These are phyloP conservation scores for Penicillium goetzii DNA, from an alignment of 495 filamentous ascomycete species.

Conservation along the genomic window DNA sequence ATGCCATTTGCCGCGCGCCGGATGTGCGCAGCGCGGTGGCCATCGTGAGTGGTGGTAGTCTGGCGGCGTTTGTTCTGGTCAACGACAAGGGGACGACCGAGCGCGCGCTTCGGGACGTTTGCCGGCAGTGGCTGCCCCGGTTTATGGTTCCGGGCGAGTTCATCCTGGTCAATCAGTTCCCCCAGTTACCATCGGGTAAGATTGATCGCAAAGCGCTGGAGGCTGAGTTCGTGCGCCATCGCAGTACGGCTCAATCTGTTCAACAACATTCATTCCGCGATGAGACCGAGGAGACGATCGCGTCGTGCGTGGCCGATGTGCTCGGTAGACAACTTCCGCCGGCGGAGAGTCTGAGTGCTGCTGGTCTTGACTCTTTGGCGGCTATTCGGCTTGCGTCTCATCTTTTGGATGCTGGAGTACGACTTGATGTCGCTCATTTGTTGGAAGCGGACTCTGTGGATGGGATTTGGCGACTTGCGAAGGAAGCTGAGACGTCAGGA, in stretches of 20 bases:
- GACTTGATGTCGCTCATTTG: constrained; percentile 57
- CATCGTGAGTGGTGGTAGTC: constrained; percentile 58
- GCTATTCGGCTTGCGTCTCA: constrained; percentile 68
- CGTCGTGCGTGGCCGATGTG: constrained; percentile 47
- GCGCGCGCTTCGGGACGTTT: constrained; percentile 56
- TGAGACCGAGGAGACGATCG: constrained; percentile 50
- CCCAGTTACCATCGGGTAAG: constrained; percentile 77
- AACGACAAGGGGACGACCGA: constrained; percentile 33
- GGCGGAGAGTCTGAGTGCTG: constrained; percentile 50
- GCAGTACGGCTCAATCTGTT: constrained; percentile 24
- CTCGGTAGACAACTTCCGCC: constrained; percentile 46
- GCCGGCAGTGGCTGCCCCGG: constrained; percentile 68
- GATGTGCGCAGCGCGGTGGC: constrained; percentile 60
- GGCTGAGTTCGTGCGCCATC: constrained; percentile 51
- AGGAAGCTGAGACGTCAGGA: constrained; percentile 17
- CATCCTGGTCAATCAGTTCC: constrained; percentile 61
- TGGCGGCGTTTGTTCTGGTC: constrained; percentile 70
- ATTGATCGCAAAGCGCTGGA: constrained; percentile 69
- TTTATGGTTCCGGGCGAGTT: constrained; percentile 81
- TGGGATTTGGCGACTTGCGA: constrained; percentile 33
- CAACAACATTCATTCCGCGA: constrained; percentile 37
- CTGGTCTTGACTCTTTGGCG: constrained; percentile 72
- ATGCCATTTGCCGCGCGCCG: constrained; percentile 59
- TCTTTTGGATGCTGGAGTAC: constrained; percentile 56
- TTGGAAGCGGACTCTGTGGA: constrained; percentile 55